Base-by-base conservation (phyloP, 2,329 filamentous ascomycete species). In the Capronia coronata region DNA sequence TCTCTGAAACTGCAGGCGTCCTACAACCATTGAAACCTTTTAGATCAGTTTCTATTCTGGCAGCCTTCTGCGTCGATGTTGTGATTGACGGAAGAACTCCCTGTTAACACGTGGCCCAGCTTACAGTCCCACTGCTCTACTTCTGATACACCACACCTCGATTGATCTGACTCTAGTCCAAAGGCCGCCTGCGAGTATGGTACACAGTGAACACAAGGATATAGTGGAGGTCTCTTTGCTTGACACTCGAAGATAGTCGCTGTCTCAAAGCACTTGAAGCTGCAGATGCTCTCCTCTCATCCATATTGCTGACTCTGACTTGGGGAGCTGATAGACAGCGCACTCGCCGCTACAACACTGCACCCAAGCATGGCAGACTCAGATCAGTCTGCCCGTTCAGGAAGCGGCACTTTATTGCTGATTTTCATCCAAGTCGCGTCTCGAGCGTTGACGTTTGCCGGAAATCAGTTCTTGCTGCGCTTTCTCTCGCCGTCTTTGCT, bases 391-490 rank as follows among this genome's bases (percentile, higher is more conserved):
- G 44, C n/a, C 19, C 40, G n/a, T 9, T 23, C 50, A 8, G 48
- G 45, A 22, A 54, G 43, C 40, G 54, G 51, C 13, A 88, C 88
- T 46, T 86, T 86, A 11, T 83, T 93, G 63, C 79, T 98, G 59
- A 94, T 98, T 64, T 72, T 87, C 44, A 81, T 96, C 38, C 93
- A 97, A 69, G 75, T 98, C 56, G 76, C 77, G 38, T 96, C 91
- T n/a, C 84, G 91, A 52, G 82, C 84, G 47, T 73, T 94, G 56
- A 97, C 91, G 19, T 98, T 98, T 69, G 69, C 84, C 59, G 86
- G 93, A 64, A 98, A 97, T 70, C 91, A 98, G 67, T 67, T 94
- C 30, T 79, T 98, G 23, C 77, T 98, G 6, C 87, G 91, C 29
- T 91, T 86, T 65, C 73, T 97, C 38, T 94, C 89, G 1, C 90